Evolutionary conservation across 345 rosid genomes (phyloP), one percentile per base, ranked within the genome.

Genomic region (Gossypium sturtianum): DNA sequence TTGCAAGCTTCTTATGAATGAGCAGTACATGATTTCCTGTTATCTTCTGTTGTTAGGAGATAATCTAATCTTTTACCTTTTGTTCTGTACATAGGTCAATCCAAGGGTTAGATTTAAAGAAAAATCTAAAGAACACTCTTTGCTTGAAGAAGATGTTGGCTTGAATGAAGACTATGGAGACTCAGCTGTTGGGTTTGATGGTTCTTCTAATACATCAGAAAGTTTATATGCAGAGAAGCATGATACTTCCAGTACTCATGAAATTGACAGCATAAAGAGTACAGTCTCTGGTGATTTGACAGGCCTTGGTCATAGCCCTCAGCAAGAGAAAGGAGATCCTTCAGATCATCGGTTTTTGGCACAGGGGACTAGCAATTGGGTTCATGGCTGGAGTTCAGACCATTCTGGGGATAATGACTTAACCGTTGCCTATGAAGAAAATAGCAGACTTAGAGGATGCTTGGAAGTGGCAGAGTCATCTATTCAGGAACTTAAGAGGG

Each of bases 141-240:
- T 80, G 20, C 80, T 77, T 64, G 91, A 81, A 80, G 93, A 82
- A 74, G 86, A 87, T 59, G 77, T 62, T 47, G 84, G 83, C 60
- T 71, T 72, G 56, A 87, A 76, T 76, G 92, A 84, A 80, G 93
- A 85, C 9, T 86, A 76, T 64, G 81, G 80, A 64, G 97, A 88
- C 54, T 89, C 90, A 59, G 82, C 87, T 62, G 81, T 82, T 84
- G 94, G 94, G 65, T 86, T 87, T 82, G 99, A 95, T 84, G 94
- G 86, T 70, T 93, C 96, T 81, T 93, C 98, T 74, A 92, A 89
- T 83, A 87, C 96, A 65, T 93, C 98, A 57, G 99, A 61, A 79
- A 89, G 97, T 71, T 71, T 91, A 69, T 87, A 81, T 69, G 89
- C 98, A 12, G 98, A 93, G 83, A 95, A 90, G 82, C 91, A 91